Percentiles rank a stretch among this genome's conserved stretches.
Conservation (phyloP, 306 rosid genomes). For the Quercus rubra region DNA sequence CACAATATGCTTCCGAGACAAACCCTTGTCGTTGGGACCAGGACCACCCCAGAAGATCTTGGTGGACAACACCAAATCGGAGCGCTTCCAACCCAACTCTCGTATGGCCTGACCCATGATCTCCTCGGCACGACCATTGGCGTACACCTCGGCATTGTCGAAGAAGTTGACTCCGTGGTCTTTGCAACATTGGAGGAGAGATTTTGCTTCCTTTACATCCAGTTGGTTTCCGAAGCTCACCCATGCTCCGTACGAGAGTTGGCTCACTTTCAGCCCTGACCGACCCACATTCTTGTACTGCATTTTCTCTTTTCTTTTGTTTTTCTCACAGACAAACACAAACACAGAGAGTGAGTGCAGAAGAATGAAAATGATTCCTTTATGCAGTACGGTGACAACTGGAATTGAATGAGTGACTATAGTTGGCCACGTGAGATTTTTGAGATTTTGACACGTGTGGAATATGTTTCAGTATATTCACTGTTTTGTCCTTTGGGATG, state of each 20-base stretch:
- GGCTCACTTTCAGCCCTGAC: conserved; percentile 92
- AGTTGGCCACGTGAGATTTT: too few species aligned
- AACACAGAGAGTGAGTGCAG: not conserved
- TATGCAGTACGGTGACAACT: too few species aligned
- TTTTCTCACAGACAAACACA: not conserved
- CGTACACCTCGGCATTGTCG: conserved; percentile 99
- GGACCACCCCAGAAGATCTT: conserved; percentile 99
- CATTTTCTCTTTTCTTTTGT: conserved; percentile 22
- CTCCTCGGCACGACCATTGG: conserved; percentile 94
- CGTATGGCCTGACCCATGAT: conserved; percentile 98
- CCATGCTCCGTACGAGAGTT: conserved; percentile 91
- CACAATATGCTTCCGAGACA: conserved; percentile 78
- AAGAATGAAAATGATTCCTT: not conserved
- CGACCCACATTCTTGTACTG: conserved; percentile 87
- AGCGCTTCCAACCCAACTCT: conserved; percentile 89
- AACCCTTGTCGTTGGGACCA: conserved; percentile 94
- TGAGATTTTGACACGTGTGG: too few species aligned
- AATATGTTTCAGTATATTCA: too few species aligned
- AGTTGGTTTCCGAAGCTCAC: conserved; percentile 97
- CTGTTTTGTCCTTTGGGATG: too few species aligned
- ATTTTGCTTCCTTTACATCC: conserved; percentile 91
- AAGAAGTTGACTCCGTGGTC: conserved; percentile 96
- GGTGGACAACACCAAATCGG: conserved; percentile 88
- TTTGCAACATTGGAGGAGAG: conserved; percentile 87
- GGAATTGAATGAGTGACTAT: too few species aligned